A percentile compares a stretch with the other conserved stretches of the same genome.
phyloP scores from a whole-genome alignment of 805 yeast genomes.

The Nakazawaea wickerhamii region DNA sequence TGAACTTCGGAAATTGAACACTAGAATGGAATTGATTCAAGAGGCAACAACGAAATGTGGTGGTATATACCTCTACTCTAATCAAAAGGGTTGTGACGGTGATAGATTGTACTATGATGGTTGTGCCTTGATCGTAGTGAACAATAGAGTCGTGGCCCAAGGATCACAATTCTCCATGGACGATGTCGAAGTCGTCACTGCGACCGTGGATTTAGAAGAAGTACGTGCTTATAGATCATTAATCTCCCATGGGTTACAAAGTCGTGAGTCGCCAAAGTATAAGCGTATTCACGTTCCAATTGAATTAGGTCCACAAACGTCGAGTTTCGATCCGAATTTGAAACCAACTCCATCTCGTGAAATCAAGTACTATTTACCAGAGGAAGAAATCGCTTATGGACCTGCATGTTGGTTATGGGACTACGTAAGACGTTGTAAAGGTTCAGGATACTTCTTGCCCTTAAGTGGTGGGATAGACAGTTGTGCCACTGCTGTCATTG shows the following conservation, averaged over 20 bases:
- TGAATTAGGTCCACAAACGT: conserved; percentile 57
- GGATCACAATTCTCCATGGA: conserved; percentile 84
- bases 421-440: conserved; percentile 82
- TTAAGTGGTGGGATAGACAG: conserved; percentile 97
- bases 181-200: conserved; percentile 94
- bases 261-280: conserved; percentile 36
- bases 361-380: conserved; percentile 71
- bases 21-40: conserved; percentile 75
- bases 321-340: conserved; percentile 56
- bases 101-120: conserved; percentile 97
- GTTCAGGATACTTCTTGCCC: conserved; percentile 90
- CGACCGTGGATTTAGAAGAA: conserved; percentile 89
- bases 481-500: conserved; percentile 94
- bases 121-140: conserved; percentile 88
- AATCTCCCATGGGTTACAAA: conserved; percentile 75
- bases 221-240: conserved; percentile 75
- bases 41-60: conserved; percentile 97
- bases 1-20: conserved; percentile 83
- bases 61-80: conserved; percentile 88
- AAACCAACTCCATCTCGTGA: conserved; percentile 49
- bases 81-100: conserved; percentile 98
- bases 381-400: conserved; percentile 95
- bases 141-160: conserved; percentile 89
- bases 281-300: conserved; percentile 56
- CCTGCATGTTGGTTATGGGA: conserved; percentile 99